These are phyloP conservation scores for Peniophora sp. DNA, from an alignment of 1,284 basidiomycete species.

Conservation along the genomic window DNA sequence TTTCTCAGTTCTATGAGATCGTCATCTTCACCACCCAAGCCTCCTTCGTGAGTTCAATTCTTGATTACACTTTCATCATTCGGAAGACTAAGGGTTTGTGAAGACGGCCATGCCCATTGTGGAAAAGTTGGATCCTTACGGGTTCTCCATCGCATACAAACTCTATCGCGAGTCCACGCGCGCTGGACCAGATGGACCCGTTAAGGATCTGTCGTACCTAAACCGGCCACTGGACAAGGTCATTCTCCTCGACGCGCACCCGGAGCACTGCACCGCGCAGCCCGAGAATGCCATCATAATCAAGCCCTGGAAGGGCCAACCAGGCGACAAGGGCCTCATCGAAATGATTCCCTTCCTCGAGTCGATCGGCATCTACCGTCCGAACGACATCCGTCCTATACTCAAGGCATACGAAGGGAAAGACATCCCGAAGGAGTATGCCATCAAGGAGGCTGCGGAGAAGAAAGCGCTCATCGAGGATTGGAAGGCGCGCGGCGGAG, in stretches of 20 bases:
- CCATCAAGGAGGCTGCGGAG: conserved; percentile 75
- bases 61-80: neutral
- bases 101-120: conserved; percentile 87
- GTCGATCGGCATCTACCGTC: conserved; percentile 83
- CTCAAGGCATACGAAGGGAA: conserved; percentile 81
- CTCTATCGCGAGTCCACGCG: conserved; percentile 89
- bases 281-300: conserved; percentile 88
- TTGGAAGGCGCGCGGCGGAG: conserved; percentile 61
- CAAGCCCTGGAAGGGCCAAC: conserved; percentile 83
- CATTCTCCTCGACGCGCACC: conserved; percentile 66
- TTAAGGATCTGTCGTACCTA: conserved; percentile 47
- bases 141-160: conserved; percentile 82
- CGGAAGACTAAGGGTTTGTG: conserved; percentile 1
- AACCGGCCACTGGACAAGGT: conserved; percentile 12
- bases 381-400: conserved; percentile 82
- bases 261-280: conserved; percentile 72
- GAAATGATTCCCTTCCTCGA: conserved; percentile 96
- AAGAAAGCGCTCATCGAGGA: conserved; percentile 76
- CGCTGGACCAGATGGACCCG: conserved; percentile 63
- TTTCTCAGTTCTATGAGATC: conserved; percentile 97
- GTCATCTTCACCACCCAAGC: conserved; percentile 94
- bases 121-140: conserved; percentile 93
- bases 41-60: conserved; percentile 60
- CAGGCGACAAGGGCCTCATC: conserved; percentile 74
- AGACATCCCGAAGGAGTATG: conserved; percentile 86